A percentile compares a stretch with the other conserved stretches of the same genome.
phyloP scores from a whole-genome alignment of 805 yeast genomes.

The Nakazawaea holstii region DNA sequence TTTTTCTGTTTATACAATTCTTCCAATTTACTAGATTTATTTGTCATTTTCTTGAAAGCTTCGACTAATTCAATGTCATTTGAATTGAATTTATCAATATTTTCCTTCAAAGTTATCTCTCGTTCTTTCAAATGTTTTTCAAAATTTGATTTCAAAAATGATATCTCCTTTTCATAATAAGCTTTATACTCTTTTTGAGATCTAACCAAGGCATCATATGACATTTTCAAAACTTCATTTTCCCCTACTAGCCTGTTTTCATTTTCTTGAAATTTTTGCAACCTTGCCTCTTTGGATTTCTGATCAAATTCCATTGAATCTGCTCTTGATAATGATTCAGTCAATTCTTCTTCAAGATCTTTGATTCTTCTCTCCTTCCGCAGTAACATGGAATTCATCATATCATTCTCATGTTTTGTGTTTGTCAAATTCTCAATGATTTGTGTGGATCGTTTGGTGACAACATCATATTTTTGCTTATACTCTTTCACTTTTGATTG shows the following conservation, averaged over 20 bases:
- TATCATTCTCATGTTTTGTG: conserved; percentile 73
- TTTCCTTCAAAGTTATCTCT: conserved; percentile 28
- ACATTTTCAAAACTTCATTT: conserved; percentile 46
- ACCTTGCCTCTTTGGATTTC: conserved; percentile 44
- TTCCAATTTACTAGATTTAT: conserved; percentile 44
- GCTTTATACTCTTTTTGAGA: conserved; percentile 48
- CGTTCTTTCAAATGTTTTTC: conserved; percentile 31
- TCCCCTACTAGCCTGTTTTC: conserved; percentile 43
- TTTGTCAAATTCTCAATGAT: conserved; percentile 61
- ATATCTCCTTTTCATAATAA: conserved; percentile 40
- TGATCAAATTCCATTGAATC: conserved; percentile 46
- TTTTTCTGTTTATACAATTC: conserved; percentile 42
- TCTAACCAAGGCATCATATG: conserved; percentile 52
- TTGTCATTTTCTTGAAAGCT: conserved; percentile 41
- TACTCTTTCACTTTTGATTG: conserved; percentile 35
- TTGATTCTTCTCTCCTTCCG: conserved; percentile 65
- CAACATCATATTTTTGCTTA: conserved; percentile 45
- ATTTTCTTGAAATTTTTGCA: conserved; percentile 41
- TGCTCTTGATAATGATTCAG: conserved; percentile 38
- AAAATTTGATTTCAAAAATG: conserved; percentile 30
- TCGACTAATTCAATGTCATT: conserved; percentile 46
- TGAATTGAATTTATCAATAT: conserved; percentile 30
- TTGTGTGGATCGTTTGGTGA: conserved; percentile 44
- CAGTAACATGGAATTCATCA: conserved; percentile 59
- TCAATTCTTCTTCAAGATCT: conserved; percentile 58